Percentiles rank a stretch among this genome's conserved stretches.
These are phyloP conservation scores for Diutina sp. DNA, from an alignment of 1,139 yeast species.

Conservation along the genomic window DNA sequence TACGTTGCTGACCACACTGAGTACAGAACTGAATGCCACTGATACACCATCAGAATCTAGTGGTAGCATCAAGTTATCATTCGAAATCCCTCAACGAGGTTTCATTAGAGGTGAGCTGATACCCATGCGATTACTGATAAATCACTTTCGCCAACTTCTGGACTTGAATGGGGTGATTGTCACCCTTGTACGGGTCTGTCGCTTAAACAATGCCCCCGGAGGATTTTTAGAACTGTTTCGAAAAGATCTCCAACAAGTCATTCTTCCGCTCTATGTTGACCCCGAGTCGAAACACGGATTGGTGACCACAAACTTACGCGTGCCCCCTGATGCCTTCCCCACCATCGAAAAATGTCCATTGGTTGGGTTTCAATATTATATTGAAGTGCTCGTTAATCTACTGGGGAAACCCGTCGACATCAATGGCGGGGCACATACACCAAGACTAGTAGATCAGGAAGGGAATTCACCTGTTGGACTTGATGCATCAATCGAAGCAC, in stretches of 20 bases:
- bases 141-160: constrained; percentile 60
- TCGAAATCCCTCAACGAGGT: constrained; percentile 57
- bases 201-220: constrained; percentile 58
- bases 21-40: not conserved
- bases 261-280: constrained; percentile 70
- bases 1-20: not conserved
- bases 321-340: constrained; percentile 82
- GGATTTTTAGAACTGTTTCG: constrained; percentile 54
- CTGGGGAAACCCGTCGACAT: constrained; percentile 24
- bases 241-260: constrained; percentile 69
- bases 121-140: constrained; percentile 53
- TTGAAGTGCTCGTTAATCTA: constrained; percentile 70
- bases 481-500: constrained; percentile 9
- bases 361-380: constrained; percentile 73
- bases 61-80: constrained; percentile 36
- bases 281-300: constrained; percentile 48
- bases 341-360: constrained; percentile 64
- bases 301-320: constrained; percentile 48
- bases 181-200: constrained; percentile 69
- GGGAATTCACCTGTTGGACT: constrained; percentile 7
- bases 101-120: constrained; percentile 67
- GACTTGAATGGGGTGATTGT: constrained; percentile 69
- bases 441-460: constrained; percentile 7
- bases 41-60: constrained; percentile 5
- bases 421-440: not conserved